Percentiles rank a stretch among this genome's conserved stretches.
These are phyloP conservation scores for Xylariaceae sp. DNA, from an alignment of 2,329 filamentous ascomycete genomes.

Conservation along the genomic window DNA sequence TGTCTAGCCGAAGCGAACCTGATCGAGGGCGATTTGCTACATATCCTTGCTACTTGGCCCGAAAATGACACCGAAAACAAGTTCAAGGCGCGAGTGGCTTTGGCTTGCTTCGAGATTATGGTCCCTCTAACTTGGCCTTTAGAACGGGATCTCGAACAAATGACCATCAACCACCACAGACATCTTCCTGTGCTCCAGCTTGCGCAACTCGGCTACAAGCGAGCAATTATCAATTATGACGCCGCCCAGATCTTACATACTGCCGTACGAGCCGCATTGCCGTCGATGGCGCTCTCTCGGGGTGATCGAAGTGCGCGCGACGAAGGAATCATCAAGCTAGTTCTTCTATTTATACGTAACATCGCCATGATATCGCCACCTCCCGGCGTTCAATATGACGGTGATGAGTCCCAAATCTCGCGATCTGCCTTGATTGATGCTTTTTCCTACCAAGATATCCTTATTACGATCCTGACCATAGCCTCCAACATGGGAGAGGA, in stretches of 20 bases:
- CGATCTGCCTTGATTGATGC: slow-evolving; percentile 86
- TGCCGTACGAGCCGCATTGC: slow-evolving; percentile 79
- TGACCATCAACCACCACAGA: slow-evolving; percentile 91
- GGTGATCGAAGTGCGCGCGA: slow-evolving; percentile 80
- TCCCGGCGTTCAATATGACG: slow-evolving; percentile 74
- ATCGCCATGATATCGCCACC: slow-evolving; percentile 83
- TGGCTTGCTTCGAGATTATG: slow-evolving; percentile 88
- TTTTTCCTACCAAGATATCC: slow-evolving; percentile 89
- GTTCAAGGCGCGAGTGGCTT: slow-evolving; percentile 77
- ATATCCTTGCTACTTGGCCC: slow-evolving; percentile 84
- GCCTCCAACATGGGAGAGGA: slow-evolving; percentile 94
- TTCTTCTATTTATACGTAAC: slow-evolving; percentile 89
- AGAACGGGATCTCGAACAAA: slow-evolving; percentile 76
- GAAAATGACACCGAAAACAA: slow-evolving; percentile 74
- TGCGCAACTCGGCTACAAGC: slow-evolving; percentile 88
- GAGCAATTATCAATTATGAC: slow-evolving; percentile 83
- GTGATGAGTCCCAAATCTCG: slow-evolving; percentile 89
- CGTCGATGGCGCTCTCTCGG: slow-evolving; percentile 80
- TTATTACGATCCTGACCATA: slow-evolving; percentile 82
- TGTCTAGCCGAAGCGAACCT: slow-evolving; percentile 91
- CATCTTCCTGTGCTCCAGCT: slow-evolving; percentile 90
- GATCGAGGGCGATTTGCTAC: slow-evolving; percentile 86
- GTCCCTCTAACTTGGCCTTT: slow-evolving; percentile 95
- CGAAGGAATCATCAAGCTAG: slow-evolving; percentile 88
- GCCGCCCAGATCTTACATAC: slow-evolving; percentile 78